Evolutionary conservation across 2,329 filamentous ascomycete species (phyloP), one percentile per base, ranked within the genome.

Genomic region (Xylaria digitata): DNA sequence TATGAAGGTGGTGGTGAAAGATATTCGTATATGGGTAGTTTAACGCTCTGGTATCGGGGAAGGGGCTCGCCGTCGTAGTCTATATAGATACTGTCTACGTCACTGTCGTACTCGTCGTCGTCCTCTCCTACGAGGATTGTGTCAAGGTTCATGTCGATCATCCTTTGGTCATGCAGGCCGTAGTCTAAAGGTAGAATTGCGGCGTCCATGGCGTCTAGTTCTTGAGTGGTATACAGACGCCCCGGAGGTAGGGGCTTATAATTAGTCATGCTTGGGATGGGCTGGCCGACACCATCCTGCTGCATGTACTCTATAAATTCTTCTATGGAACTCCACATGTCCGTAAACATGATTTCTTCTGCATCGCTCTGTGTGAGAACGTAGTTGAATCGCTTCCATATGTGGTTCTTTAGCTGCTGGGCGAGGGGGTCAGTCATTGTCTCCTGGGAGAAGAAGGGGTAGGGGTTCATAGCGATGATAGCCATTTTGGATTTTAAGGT

Each of bases 241-340:
- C 42, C 15, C 15, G 50, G 30, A 9, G 50, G n/a, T 15, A 40
- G 50, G 6, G 34, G 34, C 21, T 30, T 32, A 4, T 8, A n/a
- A 23, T 43, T 61, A 6, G 37, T 52, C 1, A n/a, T 46, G n/a
- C 37, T 34, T 30, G 37, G 37, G 15, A 61, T 53, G 6, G 34
- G 19, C 34, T 40, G 21, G 6, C 57, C 32, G 19, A 34, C 34
- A 30, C n/a, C 19, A 13, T 34, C 21, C 49, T 49, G 42, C 7
- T 23, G 40, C 50, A 54, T 55, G 21, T 62, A 61, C 13, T 54
- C 50, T n/a, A 61, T 48, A 30, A 46, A 55, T 9, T 42, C 50
- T 19, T 62, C 52, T 6, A 57, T 13, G 3, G 53, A 50, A 2
- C 6, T 21, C 53, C 52, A 52, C 45, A 57, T 63, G 9, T 50